phyloP scores from a whole-genome alignment of 1,139 yeast genomes.

The Taphrina deformans region DNA sequence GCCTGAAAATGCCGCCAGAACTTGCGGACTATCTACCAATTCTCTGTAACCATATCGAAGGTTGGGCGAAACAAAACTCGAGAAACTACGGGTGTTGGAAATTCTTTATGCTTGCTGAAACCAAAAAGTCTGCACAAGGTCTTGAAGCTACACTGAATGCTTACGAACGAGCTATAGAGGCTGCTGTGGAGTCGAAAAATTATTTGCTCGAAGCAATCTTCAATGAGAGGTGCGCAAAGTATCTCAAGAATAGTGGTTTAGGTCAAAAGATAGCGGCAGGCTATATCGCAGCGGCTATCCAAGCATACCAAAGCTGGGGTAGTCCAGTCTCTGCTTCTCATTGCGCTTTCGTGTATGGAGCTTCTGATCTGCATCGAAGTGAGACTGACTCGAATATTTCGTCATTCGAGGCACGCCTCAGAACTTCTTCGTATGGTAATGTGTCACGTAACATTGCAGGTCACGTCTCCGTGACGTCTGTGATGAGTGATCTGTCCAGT shows the following conservation, averaged over 20 bases:
- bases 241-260: background rate
- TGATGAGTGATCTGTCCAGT: background rate
- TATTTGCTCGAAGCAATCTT: background rate
- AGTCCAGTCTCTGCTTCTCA: background rate
- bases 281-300: background rate
- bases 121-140: background rate
- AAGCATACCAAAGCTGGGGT: slow-evolving; percentile 20
- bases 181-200: background rate
- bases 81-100: slow-evolving; percentile 6
- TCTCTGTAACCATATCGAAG: background rate
- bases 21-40: background rate
- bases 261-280: background rate
- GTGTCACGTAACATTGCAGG: background rate
- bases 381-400: background rate
- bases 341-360: background rate
- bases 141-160: background rate
- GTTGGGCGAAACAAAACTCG: slow-evolving; percentile 11
- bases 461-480: background rate
- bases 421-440: background rate
- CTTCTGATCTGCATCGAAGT: background rate
- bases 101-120: slow-evolving; percentile 6
- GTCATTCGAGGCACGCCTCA: background rate
- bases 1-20: background rate
- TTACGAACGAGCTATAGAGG: slow-evolving; percentile 18
- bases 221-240: slow-evolving; percentile 26